Conservation (phyloP, 2,329 filamentous ascomycete genomes). For the Stemphylium beticola region DNA sequence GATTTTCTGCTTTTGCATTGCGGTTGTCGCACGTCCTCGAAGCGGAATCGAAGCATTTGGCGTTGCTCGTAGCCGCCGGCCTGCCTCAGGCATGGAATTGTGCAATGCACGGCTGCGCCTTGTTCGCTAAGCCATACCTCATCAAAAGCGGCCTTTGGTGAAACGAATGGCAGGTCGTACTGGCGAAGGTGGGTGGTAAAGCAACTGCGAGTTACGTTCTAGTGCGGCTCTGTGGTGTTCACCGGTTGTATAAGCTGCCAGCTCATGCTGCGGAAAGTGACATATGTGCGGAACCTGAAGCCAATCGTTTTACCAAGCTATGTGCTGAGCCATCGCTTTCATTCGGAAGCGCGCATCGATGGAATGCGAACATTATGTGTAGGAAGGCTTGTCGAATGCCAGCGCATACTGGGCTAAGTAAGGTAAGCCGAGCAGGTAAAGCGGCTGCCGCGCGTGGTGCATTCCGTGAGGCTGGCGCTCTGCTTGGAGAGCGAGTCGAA, state of each 20-base stretch:
- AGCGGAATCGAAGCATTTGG: slow-evolving; percentile 3
- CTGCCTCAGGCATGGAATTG: slow-evolving; percentile 35
- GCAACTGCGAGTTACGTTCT: slow-evolving; percentile 20
- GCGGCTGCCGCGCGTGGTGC: slow-evolving; percentile 5
- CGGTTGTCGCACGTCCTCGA: slow-evolving; percentile 1
- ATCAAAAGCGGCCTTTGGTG: slow-evolving; percentile 27
- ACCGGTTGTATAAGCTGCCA: slow-evolving; percentile 34
- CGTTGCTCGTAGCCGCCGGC: slow-evolving; percentile 7
- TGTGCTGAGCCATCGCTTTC: slow-evolving; percentile 23
- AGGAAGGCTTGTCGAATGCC: slow-evolving; percentile 24
- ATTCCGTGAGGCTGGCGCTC: background rate
- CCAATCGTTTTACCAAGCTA: slow-evolving; percentile 38
- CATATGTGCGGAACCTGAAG: slow-evolving; percentile 30
- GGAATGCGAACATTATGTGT: slow-evolving; percentile 12
- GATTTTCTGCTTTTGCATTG: background rate
- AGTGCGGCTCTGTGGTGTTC: slow-evolving; percentile 45
- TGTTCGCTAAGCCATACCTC: slow-evolving; percentile 34
- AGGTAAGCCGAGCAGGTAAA: slow-evolving; percentile 2
- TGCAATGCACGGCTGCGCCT: slow-evolving; percentile 43
- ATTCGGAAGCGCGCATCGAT: slow-evolving; percentile 16
- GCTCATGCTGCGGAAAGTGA: slow-evolving; percentile 23
- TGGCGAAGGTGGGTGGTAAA: slow-evolving; percentile 16
- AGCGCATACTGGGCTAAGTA: slow-evolving; percentile 29
- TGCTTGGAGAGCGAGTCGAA: background rate
- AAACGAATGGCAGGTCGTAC: slow-evolving; percentile 28